Evolutionary conservation across 208 protist genomes (phyloP).

Genomic region (Leishmania amazonensis): DNA sequence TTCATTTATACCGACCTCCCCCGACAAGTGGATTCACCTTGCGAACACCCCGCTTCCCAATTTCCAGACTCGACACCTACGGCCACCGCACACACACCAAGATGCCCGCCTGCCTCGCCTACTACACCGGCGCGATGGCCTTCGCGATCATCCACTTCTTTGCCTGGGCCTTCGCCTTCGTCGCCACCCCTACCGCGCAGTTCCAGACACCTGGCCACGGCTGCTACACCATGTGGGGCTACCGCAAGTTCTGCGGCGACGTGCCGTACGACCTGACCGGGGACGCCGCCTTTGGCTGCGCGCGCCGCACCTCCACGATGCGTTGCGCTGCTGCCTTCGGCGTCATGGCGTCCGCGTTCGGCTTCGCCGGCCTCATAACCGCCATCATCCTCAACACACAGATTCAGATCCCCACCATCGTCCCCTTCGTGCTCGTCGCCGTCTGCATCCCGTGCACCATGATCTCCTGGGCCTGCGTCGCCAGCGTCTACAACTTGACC

Average conservation of each 20-base stretch:
- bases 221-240: conserved; percentile 58
- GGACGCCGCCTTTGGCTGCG: conserved; percentile 34
- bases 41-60: background rate
- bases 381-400: conserved; percentile 35
- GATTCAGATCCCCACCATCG: conserved; percentile 14
- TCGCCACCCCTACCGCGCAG: conserved; percentile 43
- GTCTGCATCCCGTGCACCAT: conserved; percentile 39
- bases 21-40: background rate
- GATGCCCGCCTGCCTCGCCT: conserved; percentile 25
- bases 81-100: background rate
- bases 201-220: conserved; percentile 17
- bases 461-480: conserved; percentile 54
- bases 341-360: conserved; percentile 37
- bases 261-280: conserved; percentile 28
- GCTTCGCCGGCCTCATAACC: conserved; percentile 38
- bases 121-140: conserved; percentile 31
- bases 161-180: conserved; percentile 38
- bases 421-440: conserved; percentile 35
- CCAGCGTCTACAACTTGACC: conserved; percentile 34
- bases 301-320: conserved; percentile 34
- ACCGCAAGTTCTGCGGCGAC: conserved; percentile 37
- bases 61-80: background rate
- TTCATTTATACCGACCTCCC: background rate
- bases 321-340: conserved; percentile 38
- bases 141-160: conserved; percentile 42